These are phyloP conservation scores for Crithidia thermophila DNA, from an alignment of 208 protist genomes.

Conservation along the genomic window DNA sequence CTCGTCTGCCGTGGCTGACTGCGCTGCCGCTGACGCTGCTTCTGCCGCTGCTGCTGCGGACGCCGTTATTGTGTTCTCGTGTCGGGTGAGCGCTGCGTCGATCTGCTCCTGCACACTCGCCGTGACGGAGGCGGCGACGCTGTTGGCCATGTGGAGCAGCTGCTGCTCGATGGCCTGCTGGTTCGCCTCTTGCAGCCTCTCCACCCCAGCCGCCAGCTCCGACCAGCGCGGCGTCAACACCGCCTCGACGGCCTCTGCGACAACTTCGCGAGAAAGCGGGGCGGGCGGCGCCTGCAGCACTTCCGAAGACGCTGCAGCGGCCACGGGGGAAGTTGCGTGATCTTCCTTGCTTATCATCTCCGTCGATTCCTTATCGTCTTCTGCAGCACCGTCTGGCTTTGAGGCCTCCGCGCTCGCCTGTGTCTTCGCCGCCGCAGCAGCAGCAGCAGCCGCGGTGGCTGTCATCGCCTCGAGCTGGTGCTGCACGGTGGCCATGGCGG, in stretches of 20 bases:
- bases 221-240: slow-evolving; percentile 51
- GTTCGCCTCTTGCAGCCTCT: slow-evolving; percentile 26
- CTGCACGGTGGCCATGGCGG: slow-evolving; percentile 30
- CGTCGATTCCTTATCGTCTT: not conserved
- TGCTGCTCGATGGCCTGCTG: slow-evolving; percentile 34
- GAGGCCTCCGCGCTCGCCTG: not conserved
- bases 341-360: too few relatives aligned
- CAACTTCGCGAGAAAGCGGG: slow-evolving; percentile 25
- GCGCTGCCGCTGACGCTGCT: not conserved
- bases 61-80: not conserved
- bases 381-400: not conserved
- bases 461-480: slow-evolving; percentile 24
- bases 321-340: not conserved
- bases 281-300: not conserved
- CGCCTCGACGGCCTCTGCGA: slow-evolving; percentile 52
- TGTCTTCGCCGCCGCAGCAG: not conserved
- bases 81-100: slow-evolving; percentile 8
- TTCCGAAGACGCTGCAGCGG: not conserved
- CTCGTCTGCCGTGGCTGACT: not conserved
- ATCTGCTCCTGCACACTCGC: slow-evolving; percentile 25
- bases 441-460: not conserved
- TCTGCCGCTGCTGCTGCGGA: not conserved
- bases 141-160: slow-evolving; percentile 33
- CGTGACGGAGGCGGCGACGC: slow-evolving; percentile 29
- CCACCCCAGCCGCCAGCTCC: slow-evolving; percentile 31